Percentiles rank a stretch among this genome's conserved stretches.
These are phyloP conservation scores for Penicillium sp. DNA, from an alignment of 2,329 filamentous ascomycete species.

Conservation along the genomic window DNA sequence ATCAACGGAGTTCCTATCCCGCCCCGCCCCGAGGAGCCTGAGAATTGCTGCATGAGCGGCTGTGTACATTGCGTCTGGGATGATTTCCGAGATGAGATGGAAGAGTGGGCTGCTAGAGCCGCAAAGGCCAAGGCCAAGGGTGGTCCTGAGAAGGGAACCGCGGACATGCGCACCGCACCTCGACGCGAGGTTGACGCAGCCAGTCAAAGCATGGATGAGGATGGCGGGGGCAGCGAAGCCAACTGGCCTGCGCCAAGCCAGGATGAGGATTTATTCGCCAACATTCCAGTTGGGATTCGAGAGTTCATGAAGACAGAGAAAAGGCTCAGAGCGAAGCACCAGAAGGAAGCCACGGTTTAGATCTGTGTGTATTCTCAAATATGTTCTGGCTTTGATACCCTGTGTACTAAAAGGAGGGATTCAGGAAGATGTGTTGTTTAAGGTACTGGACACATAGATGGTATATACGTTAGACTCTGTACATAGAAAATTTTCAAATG, in stretches of 20 bases:
- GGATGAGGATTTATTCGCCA: slow-evolving; percentile 67
- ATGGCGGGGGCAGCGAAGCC: slow-evolving; percentile 71
- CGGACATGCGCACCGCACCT: slow-evolving; percentile 33
- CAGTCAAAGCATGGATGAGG: slow-evolving; percentile 70
- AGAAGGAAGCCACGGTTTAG: slow-evolving; percentile 44
- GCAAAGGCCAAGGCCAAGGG: slow-evolving; percentile 57
- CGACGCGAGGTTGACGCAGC: slow-evolving; percentile 49
- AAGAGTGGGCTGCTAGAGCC: slow-evolving; percentile 74
- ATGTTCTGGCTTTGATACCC: slow-evolving; percentile 12
- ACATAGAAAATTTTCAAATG: neutral
- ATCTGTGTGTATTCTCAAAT: neutral
- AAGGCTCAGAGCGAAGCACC: slow-evolving; percentile 74
- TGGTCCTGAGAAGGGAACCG: slow-evolving; percentile 24
- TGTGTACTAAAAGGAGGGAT: slow-evolving; percentile 3
- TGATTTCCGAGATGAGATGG: slow-evolving; percentile 83
- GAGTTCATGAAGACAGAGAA: slow-evolving; percentile 99
- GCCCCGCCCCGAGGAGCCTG: slow-evolving; percentile 81
- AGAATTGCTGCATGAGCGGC: slow-evolving; percentile 99
- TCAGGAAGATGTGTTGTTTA: neutral
- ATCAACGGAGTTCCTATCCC: slow-evolving; percentile 81
- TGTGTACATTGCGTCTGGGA: slow-evolving; percentile 99
- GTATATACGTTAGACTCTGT: slow-evolving; percentile 9
- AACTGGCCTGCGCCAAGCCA: slow-evolving; percentile 58
- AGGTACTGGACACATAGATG: slow-evolving; percentile 15
- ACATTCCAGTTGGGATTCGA: slow-evolving; percentile 85